Evolutionary conservation across 192 early-diverging fungal species (phyloP), one percentile per base, ranked within the genome.

Genomic region (Coemansia sp.): DNA sequence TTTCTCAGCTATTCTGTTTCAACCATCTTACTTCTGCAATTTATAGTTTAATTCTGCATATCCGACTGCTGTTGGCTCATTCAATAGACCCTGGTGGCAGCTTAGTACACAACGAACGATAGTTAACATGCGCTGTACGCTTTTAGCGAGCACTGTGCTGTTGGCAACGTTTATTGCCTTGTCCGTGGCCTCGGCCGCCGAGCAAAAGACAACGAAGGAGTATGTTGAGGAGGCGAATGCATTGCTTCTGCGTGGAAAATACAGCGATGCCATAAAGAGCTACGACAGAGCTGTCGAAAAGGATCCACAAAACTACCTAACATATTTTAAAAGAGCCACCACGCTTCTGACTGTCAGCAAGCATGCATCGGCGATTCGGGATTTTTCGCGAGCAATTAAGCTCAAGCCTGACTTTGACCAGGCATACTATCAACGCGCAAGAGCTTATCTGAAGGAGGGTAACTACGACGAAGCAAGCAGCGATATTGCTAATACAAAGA

Each of bases 301-400:
- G 42, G 94, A 99, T 64, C 91, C 93, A 10, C 76, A 84, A 51
- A 91, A 94, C 85, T 93, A 96, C 63, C 69, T 94, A 10, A 89
- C 89, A n/a, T 93, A 91, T 81, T 97, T 90, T 73, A 89, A 91
- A 72, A 86, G 95, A 52, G 97, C 95, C 0, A 88, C 91, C 13
- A 90, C 91, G 8, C 90, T 94, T 51, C 75, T 98, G 46, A 86
- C 86, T 19, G 65, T 95, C 32, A 93, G 91, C 55, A 86, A 88
- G 43, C 87, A 86, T 58, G 64, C 76, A 8, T 85, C 88, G 45
- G 97, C 97, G 5, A 64, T 95, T 1, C 79, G 85, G 15, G 97
- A 99, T 77, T 94, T 98, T 76, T 75, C 86, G 39, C 87, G 84
- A 32, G 93, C 91, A 11, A 85, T 99, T 8, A 69, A 88, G 40